Evolutionary conservation across 768 basidiomycete species (phyloP), one percentile per base, ranked within the genome.

Genomic region (Lactarius sanguifluus): DNA sequence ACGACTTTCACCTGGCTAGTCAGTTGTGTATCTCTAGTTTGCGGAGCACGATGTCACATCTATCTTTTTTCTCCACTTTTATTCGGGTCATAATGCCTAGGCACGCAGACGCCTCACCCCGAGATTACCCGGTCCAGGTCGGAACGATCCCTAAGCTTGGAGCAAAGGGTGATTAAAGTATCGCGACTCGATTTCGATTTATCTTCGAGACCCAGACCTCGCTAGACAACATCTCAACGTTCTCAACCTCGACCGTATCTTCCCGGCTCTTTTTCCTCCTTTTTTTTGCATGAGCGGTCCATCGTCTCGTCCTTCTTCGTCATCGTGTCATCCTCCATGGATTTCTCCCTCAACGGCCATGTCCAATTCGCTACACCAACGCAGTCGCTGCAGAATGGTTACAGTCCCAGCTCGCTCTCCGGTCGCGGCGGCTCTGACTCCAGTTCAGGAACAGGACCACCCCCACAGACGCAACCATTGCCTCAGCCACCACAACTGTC

Each of bases 61-160:
- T 40, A 40, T 15, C 13, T 40, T 23, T 50, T 23, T 50, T 12
- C 12, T 12, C n/a, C 6, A n/a, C 4, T 23, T 50, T 50, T 23
- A 28, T 52, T 52, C 25, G 50, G 23, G 47, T 52, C 25, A 52
- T 52, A 15, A 15, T 25, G 23, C 23, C 43, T 45, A 57, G 57
- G 45, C 63, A 36, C 57, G 10, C 63, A 50, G 47, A 58, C 34
- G 47, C 25, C 47, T 7, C n/a, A 32, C 50, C 25, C 64, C 64
- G 64, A 65, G 58, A 59, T 41, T 52, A 59, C 64, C 64, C 64
- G 64, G 58, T 30, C 58, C 20, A 41, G 9, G 15, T 64, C 57
- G 57, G 64, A 52, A 58, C 43, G 57, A 16, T 18, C 50, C 34
- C 50, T 52, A 12, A 52, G 25, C 50, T 52, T 45, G 25, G 47